These are phyloP conservation scores for Colletotrichum tofieldiae DNA, from an alignment of 2,329 filamentous ascomycete genomes.

Conservation along the genomic window DNA sequence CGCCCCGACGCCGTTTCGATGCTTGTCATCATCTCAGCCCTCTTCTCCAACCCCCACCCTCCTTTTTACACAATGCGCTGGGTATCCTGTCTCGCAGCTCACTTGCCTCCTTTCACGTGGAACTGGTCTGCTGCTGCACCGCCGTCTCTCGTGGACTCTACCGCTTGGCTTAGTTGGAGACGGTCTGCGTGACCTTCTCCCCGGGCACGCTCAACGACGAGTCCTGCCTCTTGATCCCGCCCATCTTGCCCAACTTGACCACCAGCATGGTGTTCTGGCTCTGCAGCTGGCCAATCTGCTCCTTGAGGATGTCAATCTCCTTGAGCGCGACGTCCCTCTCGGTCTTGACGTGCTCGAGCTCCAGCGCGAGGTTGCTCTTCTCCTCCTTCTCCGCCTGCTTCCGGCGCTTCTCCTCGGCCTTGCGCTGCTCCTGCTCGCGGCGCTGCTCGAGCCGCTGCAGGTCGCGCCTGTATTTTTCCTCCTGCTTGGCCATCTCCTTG, in stretches of 20 bases:
- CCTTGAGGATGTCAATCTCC: conserved; percentile 69
- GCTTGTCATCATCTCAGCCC: conserved; percentile 6
- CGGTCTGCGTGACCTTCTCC: conserved; percentile 53
- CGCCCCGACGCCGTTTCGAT: conserved; percentile 34
- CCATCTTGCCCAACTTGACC: conserved; percentile 61
- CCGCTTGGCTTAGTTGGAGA: conserved; percentile 73
- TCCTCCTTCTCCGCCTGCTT: conserved; percentile 71
- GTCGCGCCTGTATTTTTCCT: conserved; percentile 77
- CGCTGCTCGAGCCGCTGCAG: conserved; percentile 76
- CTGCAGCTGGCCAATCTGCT: conserved; percentile 71
- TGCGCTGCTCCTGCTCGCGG: conserved; percentile 73
- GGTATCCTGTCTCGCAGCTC: conserved; percentile 22
- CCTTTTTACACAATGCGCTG: neutral
- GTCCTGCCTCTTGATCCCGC: conserved; percentile 50
- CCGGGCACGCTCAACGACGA: conserved; percentile 50
- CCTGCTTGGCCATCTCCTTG: conserved; percentile 74
- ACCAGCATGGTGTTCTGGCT: conserved; percentile 73
- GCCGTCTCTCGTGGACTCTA: conserved; percentile 53
- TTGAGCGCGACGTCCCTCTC: conserved; percentile 68
- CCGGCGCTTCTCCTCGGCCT: conserved; percentile 66
- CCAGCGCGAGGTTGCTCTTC: conserved; percentile 62
- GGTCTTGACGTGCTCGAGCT: conserved; percentile 67
- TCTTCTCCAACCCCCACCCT: neutral
- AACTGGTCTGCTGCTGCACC: neutral
- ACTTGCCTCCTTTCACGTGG: neutral